Percentiles rank a stretch among this genome's conserved stretches.
Evolutionary conservation across 371 early-diverging fungal species (phyloP).

Genomic region (Dichotomocladium elegans): DNA sequence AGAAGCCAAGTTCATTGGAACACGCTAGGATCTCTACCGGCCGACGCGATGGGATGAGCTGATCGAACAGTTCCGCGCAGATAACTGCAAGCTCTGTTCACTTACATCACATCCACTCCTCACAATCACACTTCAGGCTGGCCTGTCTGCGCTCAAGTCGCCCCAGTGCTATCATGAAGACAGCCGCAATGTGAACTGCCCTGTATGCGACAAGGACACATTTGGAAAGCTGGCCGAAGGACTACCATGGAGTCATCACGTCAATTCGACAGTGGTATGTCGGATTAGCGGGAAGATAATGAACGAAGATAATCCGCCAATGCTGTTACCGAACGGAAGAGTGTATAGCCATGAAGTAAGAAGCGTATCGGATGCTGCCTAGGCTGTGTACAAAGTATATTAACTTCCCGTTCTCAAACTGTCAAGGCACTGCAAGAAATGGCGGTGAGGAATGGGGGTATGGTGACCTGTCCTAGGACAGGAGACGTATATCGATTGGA

Average conservation of each 20-base stretch:
- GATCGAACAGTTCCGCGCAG: slow-evolving; percentile 73
- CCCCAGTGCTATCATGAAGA: slow-evolving; percentile 70
- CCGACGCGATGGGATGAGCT: slow-evolving; percentile 76
- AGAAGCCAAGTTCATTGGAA: not conserved
- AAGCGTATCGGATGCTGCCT: not conserved
- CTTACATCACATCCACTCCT: slow-evolving; percentile 83
- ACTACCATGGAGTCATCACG: slow-evolving; percentile 89
- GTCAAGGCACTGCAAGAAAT: slow-evolving; percentile 76
- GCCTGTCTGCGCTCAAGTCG: slow-evolving; percentile 90
- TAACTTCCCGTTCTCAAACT: not conserved
- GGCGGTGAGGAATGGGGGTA: slow-evolving; percentile 71
- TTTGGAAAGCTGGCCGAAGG: slow-evolving; percentile 78
- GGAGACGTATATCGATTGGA: slow-evolving; percentile 55
- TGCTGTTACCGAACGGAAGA: slow-evolving; percentile 93
- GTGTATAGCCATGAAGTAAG: slow-evolving; percentile 82
- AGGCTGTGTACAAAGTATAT: no score
- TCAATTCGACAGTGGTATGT: slow-evolving; percentile 91
- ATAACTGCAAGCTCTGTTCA: slow-evolving; percentile 80
- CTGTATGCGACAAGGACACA: slow-evolving; percentile 84
- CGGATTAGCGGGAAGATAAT: slow-evolving; percentile 83
- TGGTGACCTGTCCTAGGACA: slow-evolving; percentile 81
- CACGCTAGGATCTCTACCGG: slow-evolving; percentile 60
- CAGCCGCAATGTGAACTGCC: slow-evolving; percentile 87
- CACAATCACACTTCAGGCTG: slow-evolving; percentile 86
- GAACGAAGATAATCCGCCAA: slow-evolving; percentile 93